Evolutionary conservation across 306 rosid species (phyloP).

Genomic region (Ceratonia siliqua): DNA sequence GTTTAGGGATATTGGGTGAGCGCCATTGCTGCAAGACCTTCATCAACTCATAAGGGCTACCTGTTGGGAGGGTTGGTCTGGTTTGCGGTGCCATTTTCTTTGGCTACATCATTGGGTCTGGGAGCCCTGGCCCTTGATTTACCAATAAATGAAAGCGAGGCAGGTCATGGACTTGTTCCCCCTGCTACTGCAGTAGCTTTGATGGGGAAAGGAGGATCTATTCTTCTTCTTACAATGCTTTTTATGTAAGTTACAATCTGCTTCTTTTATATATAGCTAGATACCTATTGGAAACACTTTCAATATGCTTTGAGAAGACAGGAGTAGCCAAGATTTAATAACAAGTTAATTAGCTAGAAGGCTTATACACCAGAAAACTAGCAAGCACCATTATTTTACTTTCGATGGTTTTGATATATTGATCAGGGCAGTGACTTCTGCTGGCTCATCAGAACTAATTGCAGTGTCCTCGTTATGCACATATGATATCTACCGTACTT

Average conservation of each 20-base stretch:
- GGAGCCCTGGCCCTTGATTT: slow-evolving; percentile 97
- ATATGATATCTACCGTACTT: slow-evolving; percentile 82
- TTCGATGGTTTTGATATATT: slow-evolving; percentile 30
- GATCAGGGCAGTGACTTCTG: slow-evolving; percentile 94
- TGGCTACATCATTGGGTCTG: slow-evolving; percentile 86
- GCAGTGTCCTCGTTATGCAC: slow-evolving; percentile 88
- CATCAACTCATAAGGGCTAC: slow-evolving; percentile 94
- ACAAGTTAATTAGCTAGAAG: background rate
- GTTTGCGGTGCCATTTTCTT: slow-evolving; percentile 98
- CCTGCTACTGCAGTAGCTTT: slow-evolving; percentile 93
- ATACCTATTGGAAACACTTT: slow-evolving; percentile 1
- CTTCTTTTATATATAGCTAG: background rate
- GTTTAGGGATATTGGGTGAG: slow-evolving; percentile 96
- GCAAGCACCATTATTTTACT: background rate
- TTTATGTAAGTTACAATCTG: slow-evolving; percentile 64
- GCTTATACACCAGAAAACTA: background rate
- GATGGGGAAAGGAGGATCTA: slow-evolving; percentile 93
- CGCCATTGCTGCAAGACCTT: slow-evolving; percentile 94
- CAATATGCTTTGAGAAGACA: background rate
- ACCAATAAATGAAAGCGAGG: slow-evolving; percentile 72
- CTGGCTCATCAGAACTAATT: slow-evolving; percentile 90
- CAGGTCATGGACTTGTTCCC: slow-evolving; percentile 89
- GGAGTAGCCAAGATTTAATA: background rate
- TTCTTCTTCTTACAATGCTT: slow-evolving; percentile 93
- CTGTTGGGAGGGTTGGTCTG: slow-evolving; percentile 95